Evolutionary conservation across 768 basidiomycete genomes (phyloP).

Genomic region (Collybia sp.): DNA sequence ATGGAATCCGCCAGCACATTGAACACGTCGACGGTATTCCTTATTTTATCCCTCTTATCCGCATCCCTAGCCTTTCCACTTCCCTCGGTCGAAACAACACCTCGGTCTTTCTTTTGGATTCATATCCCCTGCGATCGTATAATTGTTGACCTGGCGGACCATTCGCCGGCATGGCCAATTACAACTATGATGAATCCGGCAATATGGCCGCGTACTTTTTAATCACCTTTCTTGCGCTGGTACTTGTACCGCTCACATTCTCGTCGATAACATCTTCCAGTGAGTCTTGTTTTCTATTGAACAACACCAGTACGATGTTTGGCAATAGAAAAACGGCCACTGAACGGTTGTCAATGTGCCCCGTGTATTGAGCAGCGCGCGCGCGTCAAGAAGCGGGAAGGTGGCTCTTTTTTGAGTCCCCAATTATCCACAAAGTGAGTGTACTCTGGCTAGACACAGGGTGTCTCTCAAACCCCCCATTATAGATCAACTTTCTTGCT

Average conservation of each 20-base stretch:
- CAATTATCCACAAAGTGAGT: conserved; percentile 50
- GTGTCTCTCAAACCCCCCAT: not conserved
- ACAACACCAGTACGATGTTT: conserved; percentile 3
- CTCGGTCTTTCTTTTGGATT: too few relatives aligned
- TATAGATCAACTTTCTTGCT: conserved; percentile 55
- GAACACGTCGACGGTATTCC: not conserved
- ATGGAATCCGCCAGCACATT: too few relatives aligned
- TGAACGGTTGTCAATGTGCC: conserved; percentile 55
- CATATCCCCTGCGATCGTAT: too few relatives aligned
- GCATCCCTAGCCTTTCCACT: conserved; percentile 1
- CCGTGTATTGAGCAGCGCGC: conserved; percentile 55
- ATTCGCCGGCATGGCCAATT: conserved; percentile 54
- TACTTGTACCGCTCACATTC: conserved; percentile 76
- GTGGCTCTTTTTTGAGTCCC: conserved; percentile 43
- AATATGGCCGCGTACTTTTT: conserved; percentile 89
- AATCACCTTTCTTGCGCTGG: conserved; percentile 81
- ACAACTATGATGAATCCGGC: conserved; percentile 83
- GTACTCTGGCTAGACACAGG: not conserved
- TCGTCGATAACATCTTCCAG: conserved; percentile 41
- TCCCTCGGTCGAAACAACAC: too few relatives aligned
- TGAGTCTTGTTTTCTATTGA: conserved; percentile 22
- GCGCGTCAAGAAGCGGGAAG: conserved; percentile 33
- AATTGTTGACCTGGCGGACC: not conserved
- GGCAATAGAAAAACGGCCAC: conserved; percentile 23
- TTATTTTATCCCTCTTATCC: not conserved